A percentile compares a stretch with the other conserved stretches of the same genome.
Evolutionary conservation across 345 rosid genomes (phyloP).

Genomic region (Gossypium longicalyx): DNA sequence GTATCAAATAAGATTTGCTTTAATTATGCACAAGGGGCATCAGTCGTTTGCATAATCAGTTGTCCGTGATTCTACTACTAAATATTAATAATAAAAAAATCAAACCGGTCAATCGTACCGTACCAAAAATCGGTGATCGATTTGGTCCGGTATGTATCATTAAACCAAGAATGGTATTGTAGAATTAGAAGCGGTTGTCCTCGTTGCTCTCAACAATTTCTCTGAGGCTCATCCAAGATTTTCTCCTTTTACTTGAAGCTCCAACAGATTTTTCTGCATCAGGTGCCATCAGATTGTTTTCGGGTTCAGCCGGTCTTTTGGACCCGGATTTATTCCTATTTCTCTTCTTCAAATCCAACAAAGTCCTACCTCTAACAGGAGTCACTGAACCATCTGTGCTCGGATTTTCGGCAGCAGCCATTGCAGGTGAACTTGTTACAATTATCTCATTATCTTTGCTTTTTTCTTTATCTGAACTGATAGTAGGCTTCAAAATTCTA

Average conservation of each 20-base stretch:
- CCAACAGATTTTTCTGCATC: slow-evolving; percentile 17
- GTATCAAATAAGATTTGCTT: too few relatives aligned
- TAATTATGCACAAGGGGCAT: too few relatives aligned
- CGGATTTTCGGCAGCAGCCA: slow-evolving; percentile 17
- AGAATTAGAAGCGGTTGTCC: background rate
- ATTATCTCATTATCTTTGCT: slow-evolving; percentile 1
- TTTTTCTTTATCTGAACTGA: background rate
- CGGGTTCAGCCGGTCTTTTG: slow-evolving; percentile 32
- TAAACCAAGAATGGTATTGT: background rate
- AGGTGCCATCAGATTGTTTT: slow-evolving; percentile 8
- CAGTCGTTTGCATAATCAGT: too few relatives aligned
- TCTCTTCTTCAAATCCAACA: slow-evolving; percentile 39
- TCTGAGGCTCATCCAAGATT: slow-evolving; percentile 47
- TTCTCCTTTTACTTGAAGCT: slow-evolving; percentile 43
- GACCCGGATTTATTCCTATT: slow-evolving; percentile 37
- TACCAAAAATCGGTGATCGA: too few relatives aligned
- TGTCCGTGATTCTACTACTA: too few relatives aligned
- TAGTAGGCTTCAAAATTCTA: slow-evolving; percentile 10
- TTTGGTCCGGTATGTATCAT: too few relatives aligned
- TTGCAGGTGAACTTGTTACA: slow-evolving; percentile 18
- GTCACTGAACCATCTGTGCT: slow-evolving; percentile 22
- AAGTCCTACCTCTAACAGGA: slow-evolving; percentile 24
- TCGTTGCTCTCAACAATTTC: slow-evolving; percentile 41
- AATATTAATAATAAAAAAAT: too few relatives aligned
- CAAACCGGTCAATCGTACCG: too few relatives aligned